A percentile compares a stretch with the other conserved stretches of the same genome.
These are phyloP conservation scores for Trypanosomatidae sp. DNA, from an alignment of 208 protist species.

Conservation along the genomic window DNA sequence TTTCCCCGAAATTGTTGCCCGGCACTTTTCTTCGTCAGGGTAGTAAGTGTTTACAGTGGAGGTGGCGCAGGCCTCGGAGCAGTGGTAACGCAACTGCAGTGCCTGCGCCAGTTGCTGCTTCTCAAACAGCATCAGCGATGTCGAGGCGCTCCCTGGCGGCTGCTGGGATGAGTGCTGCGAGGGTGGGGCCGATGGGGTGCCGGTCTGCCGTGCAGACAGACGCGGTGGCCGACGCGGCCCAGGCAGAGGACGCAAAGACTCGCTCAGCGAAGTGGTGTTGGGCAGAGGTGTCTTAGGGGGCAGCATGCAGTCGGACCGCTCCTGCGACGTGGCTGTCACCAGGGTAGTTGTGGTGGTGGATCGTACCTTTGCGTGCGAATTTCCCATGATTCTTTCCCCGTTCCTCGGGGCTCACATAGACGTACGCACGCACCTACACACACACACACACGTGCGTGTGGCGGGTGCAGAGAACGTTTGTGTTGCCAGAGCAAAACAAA, in stretches of 20 bases:
- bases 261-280: neutral
- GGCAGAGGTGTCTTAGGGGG: neutral
- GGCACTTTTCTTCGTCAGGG: constrained; percentile 20
- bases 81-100: constrained; percentile 22
- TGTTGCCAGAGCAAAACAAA: neutral
- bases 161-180: neutral
- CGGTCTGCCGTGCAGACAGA: neutral
- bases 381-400: neutral
- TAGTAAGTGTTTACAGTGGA: constrained; percentile 32
- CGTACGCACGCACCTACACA: neutral
- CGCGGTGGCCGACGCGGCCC: neutral
- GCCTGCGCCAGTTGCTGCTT: constrained; percentile 1
- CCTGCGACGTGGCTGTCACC: neutral
- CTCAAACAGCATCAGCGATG: neutral
- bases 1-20: constrained; percentile 31
- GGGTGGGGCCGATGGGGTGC: neutral
- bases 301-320: neutral
- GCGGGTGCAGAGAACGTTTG: too few species aligned
- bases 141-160: neutral
- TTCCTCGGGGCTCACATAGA: neutral
- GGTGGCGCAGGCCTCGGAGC: constrained; percentile 25
- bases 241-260: neutral
- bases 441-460: neutral
- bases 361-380: neutral
- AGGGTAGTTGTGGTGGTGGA: neutral